A percentile compares a stretch with the other conserved stretches of the same genome.
Conservation (phyloP, 371 early-diverging fungal genomes). For the Zopfochytrium polystomum region DNA sequence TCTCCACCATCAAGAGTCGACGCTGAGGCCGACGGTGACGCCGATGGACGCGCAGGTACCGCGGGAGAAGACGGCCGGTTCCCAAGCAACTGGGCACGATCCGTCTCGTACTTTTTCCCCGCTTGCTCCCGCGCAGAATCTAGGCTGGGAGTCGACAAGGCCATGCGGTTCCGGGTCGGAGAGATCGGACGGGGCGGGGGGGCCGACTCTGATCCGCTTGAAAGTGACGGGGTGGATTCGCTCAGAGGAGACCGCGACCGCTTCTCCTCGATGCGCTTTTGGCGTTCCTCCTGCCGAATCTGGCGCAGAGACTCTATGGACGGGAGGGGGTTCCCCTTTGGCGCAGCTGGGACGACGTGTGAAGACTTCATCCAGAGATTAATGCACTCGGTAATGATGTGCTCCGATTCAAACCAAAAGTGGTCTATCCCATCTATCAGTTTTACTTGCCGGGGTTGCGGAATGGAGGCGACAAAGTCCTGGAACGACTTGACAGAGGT, state of each 20-base stretch:
- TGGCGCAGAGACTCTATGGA: conserved; percentile 4
- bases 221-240: no score
- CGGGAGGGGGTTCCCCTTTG: conserved; percentile 6
- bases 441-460: conserved; percentile 3
- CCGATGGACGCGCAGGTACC: no score
- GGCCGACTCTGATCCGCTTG: no score
- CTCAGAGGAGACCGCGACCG: not conserved
- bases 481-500: conserved; percentile 11
- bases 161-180: no score
- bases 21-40: no score
- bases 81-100: no score
- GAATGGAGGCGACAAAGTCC: conserved; percentile 5
- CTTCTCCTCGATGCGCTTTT: not conserved
- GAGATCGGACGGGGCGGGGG: no score
- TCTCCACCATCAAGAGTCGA: no score
- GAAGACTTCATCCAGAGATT: conserved; percentile 7
- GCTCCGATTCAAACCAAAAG: conserved; percentile 21
- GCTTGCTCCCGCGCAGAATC: no score
- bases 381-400: conserved; percentile 5
- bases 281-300: not conserved
- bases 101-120: no score
- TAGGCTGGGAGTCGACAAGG: no score
- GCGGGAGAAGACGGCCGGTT: no score
- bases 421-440: conserved; percentile 22
- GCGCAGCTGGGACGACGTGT: conserved; percentile 7